A percentile compares a stretch with the other conserved stretches of the same genome.
These are phyloP conservation scores for Diplodia intermedia DNA, from an alignment of 2,329 filamentous ascomycete species.

Conservation along the genomic window DNA sequence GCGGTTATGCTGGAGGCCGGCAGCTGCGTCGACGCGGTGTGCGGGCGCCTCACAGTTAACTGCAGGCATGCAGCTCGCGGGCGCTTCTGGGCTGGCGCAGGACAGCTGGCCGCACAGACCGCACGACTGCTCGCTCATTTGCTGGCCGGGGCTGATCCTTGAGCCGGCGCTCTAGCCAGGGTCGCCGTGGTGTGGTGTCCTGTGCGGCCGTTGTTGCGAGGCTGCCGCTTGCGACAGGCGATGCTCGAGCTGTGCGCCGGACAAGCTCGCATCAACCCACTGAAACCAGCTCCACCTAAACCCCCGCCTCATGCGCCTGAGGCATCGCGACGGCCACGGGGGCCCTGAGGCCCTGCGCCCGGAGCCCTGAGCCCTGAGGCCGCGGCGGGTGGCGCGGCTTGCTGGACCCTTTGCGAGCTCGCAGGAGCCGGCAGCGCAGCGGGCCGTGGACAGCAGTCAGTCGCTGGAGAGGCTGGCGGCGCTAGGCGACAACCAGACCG, in stretches of 20 bases:
- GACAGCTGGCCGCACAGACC: not conserved
- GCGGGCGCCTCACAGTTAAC: conserved; percentile 22
- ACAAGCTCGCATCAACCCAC: conserved; percentile 20
- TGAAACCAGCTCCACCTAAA: conserved; percentile 21
- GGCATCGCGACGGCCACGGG: not conserved
- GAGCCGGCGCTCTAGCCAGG: conserved; percentile 8
- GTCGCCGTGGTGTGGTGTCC: not conserved
- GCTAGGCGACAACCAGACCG: not conserved
- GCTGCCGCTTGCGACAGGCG: conserved; percentile 1
- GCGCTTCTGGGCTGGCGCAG: conserved; percentile 22
- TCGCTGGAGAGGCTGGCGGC: not conserved
- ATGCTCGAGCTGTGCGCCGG: not conserved
- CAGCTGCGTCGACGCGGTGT: conserved; percentile 4
- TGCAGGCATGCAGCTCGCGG: conserved; percentile 11
- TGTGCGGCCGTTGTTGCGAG: conserved; percentile 24
- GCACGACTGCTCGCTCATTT: conserved; percentile 15
- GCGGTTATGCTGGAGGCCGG: not conserved
- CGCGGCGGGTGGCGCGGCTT: not conserved
- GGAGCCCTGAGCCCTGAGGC: not conserved
- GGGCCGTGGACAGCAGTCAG: conserved; percentile 10
- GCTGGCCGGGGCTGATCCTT: conserved; percentile 17
- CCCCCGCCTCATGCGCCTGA: conserved; percentile 5
- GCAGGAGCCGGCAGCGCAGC: conserved; percentile 1
- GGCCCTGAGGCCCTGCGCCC: too few relatives aligned
- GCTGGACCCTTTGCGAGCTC: not conserved